A percentile compares a stretch with the other conserved stretches of the same genome.
Conservation (phyloP, 371 early-diverging fungal species). For the Lichtheimia ramosa region DNA sequence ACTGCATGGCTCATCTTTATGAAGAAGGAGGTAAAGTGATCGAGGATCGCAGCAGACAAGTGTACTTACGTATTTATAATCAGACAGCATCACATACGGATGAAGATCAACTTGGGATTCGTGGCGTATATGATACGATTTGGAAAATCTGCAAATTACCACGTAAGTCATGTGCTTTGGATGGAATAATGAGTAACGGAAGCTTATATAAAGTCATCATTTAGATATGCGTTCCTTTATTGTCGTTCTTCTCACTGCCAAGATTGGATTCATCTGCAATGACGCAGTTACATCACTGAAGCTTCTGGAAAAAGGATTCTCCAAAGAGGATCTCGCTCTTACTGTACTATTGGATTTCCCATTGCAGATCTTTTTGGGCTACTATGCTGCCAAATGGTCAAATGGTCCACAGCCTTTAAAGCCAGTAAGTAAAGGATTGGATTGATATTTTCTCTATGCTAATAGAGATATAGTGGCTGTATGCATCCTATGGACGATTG, state of each 20-base stretch:
- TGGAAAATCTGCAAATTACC: slow-evolving; percentile 73
- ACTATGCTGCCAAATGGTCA: slow-evolving; percentile 96
- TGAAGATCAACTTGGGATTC: slow-evolving; percentile 59
- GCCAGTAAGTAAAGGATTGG: slow-evolving; percentile 61
- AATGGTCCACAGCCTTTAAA: slow-evolving; percentile 79
- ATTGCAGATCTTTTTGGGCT: slow-evolving; percentile 93
- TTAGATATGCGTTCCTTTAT: slow-evolving; percentile 85
- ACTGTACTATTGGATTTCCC: slow-evolving; percentile 95
- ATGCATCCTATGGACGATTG: slow-evolving; percentile 86
- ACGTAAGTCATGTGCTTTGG: slow-evolving; percentile 40
- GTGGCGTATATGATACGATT: slow-evolving; percentile 64
- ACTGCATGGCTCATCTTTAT: slow-evolving; percentile 81
- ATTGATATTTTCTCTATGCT: background rate
- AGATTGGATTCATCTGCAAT: slow-evolving; percentile 94
- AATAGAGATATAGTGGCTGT: slow-evolving; percentile 72
- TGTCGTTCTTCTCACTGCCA: slow-evolving; percentile 77
- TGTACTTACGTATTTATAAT: background rate
- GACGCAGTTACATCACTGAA: slow-evolving; percentile 93
- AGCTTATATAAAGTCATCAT: background rate
- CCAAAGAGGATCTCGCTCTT: slow-evolving; percentile 92
- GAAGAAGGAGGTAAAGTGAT: slow-evolving; percentile 64
- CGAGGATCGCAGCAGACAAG: background rate
- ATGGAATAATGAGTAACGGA: background rate
- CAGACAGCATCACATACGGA: slow-evolving; percentile 16
- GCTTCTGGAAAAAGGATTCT: slow-evolving; percentile 91